A percentile compares a stretch with the other conserved stretches of the same genome.
Evolutionary conservation across 345 rosid species (phyloP).

Genomic region (Citrus reticulata): DNA sequence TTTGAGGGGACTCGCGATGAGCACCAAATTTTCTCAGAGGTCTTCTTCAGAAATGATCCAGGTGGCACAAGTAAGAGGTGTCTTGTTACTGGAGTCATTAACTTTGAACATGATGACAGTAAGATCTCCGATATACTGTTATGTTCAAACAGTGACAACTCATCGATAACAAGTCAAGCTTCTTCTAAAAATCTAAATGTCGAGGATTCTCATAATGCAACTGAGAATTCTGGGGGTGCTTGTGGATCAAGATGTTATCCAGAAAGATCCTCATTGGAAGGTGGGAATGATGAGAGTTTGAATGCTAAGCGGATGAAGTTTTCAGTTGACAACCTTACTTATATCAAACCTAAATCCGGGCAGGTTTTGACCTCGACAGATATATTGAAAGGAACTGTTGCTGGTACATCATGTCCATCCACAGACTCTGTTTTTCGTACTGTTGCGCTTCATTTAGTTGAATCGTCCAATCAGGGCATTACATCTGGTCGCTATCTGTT

Average conservation of each 20-base stretch:
- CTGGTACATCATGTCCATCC: conserved; percentile 16
- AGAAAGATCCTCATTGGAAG: conserved; percentile 30
- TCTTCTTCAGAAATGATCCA: conserved; percentile 46
- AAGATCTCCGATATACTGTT: conserved; percentile 37
- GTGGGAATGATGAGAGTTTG: conserved; percentile 29
- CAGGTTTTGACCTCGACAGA: conserved; percentile 12
- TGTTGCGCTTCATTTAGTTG: conserved; percentile 47
- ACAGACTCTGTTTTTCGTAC: conserved; percentile 27
- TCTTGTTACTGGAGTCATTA: conserved; percentile 44
- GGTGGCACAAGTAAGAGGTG: conserved; percentile 38
- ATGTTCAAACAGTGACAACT: conserved; percentile 54
- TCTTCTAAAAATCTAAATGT: conserved; percentile 28
- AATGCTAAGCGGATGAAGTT: conserved; percentile 46
- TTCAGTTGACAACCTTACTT: conserved; percentile 30
- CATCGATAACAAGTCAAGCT: conserved; percentile 44
- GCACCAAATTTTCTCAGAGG: conserved; percentile 47
- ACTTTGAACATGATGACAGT: conserved; percentile 39
- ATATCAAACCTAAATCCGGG: conserved; percentile 20
- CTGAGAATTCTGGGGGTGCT: conserved; percentile 24
- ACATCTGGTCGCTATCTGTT: conserved; percentile 50
- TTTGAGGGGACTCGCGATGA: conserved; percentile 65
- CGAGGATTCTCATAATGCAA: conserved; percentile 31
- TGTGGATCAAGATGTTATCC: conserved; percentile 27
- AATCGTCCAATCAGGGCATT: conserved; percentile 58
- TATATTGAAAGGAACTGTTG: conserved; percentile 10